Evolutionary conservation across 306 rosid species (phyloP).

Genomic region (Oxytropis ochrocephala): DNA sequence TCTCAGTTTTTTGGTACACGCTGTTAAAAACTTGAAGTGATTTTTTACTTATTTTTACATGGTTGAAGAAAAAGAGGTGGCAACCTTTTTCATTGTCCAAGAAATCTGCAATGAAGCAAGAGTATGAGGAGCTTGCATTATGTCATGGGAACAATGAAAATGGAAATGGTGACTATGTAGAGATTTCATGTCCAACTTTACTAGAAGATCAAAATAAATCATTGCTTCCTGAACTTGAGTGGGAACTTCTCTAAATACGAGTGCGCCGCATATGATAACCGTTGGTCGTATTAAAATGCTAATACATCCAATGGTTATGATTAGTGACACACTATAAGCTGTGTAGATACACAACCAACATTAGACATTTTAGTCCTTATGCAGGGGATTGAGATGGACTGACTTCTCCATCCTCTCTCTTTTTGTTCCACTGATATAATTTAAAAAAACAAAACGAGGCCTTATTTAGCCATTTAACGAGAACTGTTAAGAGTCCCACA

Average conservation of each 20-base stretch:
- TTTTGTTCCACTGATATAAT: background rate
- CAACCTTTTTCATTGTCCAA: slow-evolving; percentile 49
- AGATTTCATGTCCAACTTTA: slow-evolving; percentile 16
- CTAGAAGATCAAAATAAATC: slow-evolving; percentile 16
- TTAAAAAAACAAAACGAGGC: background rate
- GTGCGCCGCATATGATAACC: background rate
- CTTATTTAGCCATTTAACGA: background rate
- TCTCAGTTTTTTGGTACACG: background rate
- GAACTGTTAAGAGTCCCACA: no score
- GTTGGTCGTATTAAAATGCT: background rate
- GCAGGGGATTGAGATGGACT: background rate
- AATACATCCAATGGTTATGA: background rate
- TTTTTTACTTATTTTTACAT: background rate
- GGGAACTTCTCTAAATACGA: slow-evolving; percentile 69
- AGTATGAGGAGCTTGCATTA: slow-evolving; percentile 68
- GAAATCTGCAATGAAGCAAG: slow-evolving; percentile 65
- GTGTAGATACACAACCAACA: slow-evolving; percentile 29
- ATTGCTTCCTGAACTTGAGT: slow-evolving; percentile 44
- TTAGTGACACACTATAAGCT: background rate
- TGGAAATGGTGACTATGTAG: slow-evolving; percentile 7
- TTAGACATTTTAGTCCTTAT: background rate
- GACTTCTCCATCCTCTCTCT: background rate
- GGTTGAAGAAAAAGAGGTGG: slow-evolving; percentile 47
- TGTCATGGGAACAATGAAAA: slow-evolving; percentile 31
- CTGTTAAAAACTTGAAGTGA: slow-evolving; percentile 8